A percentile compares a stretch with the other conserved stretches of the same genome.
These are phyloP conservation scores for Calonectria fujianensis DNA, from an alignment of 2,329 filamentous ascomycete species.

Conservation along the genomic window DNA sequence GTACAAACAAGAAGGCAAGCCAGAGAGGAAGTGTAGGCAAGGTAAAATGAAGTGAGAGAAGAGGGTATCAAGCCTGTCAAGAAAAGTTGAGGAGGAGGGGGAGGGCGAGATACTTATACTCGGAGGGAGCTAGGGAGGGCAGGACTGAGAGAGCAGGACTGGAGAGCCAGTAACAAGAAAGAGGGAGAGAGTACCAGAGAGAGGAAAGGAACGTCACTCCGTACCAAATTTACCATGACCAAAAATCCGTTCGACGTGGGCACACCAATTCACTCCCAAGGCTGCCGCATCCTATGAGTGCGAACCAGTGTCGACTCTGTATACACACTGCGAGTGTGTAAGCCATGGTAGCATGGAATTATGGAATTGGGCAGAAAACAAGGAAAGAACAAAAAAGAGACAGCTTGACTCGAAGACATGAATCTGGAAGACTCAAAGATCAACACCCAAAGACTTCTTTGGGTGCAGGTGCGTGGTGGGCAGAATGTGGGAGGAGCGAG, in stretches of 20 bases:
- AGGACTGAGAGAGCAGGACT: not conserved
- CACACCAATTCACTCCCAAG: conserved; percentile 4
- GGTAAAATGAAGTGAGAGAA: conserved; percentile 27
- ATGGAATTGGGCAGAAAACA: not conserved
- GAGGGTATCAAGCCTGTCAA: conserved; percentile 40
- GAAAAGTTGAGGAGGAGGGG: conserved; percentile 43
- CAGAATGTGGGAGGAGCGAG: conserved; percentile 24
- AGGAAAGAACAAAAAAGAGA: not conserved
- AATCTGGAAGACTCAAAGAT: not conserved
- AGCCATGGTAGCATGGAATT: not conserved
- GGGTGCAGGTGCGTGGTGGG: not conserved
- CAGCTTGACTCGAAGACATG: conserved; percentile 20
- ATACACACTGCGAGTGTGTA: not conserved
- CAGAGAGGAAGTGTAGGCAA: not conserved
- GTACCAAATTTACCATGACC: conserved; percentile 24
- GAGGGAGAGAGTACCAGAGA: conserved; percentile 4
- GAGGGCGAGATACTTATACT: conserved; percentile 53
- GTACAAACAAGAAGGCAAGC: not conserved
- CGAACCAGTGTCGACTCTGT: conserved; percentile 6
- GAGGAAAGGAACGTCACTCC: conserved; percentile 34
- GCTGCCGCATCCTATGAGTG: conserved; percentile 20
- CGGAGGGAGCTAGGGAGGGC: conserved; percentile 17
- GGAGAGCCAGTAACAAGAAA: not conserved
- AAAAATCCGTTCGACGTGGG: not conserved
- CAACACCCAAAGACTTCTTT: not conserved